Evolutionary conservation across 306 rosid species (phyloP).

Genomic region (Oemleria cerasiformis): DNA sequence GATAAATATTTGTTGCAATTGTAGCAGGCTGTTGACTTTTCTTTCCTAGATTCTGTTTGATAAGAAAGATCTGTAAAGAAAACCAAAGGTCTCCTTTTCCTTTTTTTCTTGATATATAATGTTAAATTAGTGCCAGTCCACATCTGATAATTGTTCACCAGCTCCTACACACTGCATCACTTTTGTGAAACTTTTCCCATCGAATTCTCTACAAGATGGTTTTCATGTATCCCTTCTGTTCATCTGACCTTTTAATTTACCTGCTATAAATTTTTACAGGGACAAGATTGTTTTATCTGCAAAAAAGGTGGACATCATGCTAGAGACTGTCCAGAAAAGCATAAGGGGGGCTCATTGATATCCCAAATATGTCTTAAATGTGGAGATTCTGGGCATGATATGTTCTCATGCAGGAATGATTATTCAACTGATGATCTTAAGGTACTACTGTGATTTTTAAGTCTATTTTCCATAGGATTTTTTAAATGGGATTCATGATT

Average conservation of each 20-base stretch:
- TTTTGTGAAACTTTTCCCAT: background rate
- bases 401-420: slow-evolving; percentile 63
- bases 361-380: slow-evolving; percentile 70
- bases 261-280: slow-evolving; percentile 37
- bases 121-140: background rate
- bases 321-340: slow-evolving; percentile 82
- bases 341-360: slow-evolving; percentile 26
- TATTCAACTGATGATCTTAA: slow-evolving; percentile 67
- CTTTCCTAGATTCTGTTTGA: background rate
- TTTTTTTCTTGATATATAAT: background rate
- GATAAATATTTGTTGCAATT: background rate
- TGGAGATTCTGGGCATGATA: slow-evolving; percentile 84
- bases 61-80: background rate
- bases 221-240: background rate
- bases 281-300: slow-evolving; percentile 69
- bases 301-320: slow-evolving; percentile 79
- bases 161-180: background rate
- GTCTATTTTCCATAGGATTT: slow-evolving; percentile 6
- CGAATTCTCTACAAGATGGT: background rate
- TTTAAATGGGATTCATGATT: slow-evolving; percentile 11
- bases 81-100: background rate
- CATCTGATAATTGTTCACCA: background rate
- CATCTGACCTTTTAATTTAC: background rate
- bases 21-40: background rate
- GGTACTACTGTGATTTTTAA: slow-evolving; percentile 39